These are phyloP conservation scores for Ophiostoma tasmaniense DNA, from an alignment of 2,329 filamentous ascomycete species.

Conservation along the genomic window DNA sequence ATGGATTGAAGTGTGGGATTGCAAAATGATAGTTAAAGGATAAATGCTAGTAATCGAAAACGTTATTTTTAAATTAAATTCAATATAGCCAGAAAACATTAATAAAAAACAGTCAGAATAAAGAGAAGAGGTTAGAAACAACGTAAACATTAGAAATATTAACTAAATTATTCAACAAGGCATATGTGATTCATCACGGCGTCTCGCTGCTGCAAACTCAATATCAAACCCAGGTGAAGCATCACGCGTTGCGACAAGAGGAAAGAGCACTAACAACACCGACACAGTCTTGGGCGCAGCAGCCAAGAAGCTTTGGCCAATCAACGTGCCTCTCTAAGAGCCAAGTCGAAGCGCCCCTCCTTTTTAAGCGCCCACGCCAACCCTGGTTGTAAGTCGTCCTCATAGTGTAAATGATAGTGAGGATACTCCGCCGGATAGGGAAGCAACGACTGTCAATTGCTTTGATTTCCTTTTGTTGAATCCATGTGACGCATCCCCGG, in stretches of 20 bases:
- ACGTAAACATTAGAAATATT: neutral
- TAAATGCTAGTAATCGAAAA: too few relatives aligned
- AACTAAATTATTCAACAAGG: neutral
- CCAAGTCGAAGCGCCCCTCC: constrained; percentile 13
- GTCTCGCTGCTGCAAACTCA: neutral
- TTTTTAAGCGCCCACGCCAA: constrained; percentile 16
- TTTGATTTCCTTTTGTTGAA: neutral
- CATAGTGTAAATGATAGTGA: neutral
- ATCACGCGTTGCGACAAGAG: neutral
- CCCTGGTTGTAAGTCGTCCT: constrained; percentile 15
- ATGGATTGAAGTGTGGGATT: neutral
- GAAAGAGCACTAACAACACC: neutral
- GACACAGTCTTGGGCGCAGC: neutral
- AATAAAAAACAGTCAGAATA: neutral
- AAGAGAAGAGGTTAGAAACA: neutral
- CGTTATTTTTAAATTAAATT: too few relatives aligned
- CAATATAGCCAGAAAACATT: too few relatives aligned
- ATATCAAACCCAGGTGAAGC: neutral
- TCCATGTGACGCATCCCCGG: neutral
- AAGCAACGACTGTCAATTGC: neutral
- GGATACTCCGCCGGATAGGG: neutral
- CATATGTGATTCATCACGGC: neutral
- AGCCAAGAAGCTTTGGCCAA: constrained; percentile 12
- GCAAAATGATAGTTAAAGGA: too few relatives aligned
- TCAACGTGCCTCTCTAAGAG: constrained; percentile 4